phyloP scores from a whole-genome alignment of 2,329 filamentous ascomycete species.

The Fusarium abutilonis region DNA sequence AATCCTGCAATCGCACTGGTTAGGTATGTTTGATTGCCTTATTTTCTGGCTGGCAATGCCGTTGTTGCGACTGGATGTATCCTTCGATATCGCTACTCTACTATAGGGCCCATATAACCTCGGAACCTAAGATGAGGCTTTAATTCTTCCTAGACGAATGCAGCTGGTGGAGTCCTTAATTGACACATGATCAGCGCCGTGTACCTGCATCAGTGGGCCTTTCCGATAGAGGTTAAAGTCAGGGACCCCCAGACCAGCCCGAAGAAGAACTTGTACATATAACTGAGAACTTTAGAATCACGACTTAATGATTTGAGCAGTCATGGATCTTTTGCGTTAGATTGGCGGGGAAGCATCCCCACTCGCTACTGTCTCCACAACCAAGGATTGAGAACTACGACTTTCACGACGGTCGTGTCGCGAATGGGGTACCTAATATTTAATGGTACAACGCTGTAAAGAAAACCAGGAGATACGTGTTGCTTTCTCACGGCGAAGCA shows the following conservation, averaged over 20 bases:
- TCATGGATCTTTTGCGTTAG: conserved; percentile 31
- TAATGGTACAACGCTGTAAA: neutral
- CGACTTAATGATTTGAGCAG: neutral
- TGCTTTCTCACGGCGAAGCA: neutral
- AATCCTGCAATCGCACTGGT: conserved; percentile 27
- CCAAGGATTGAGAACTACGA: neutral
- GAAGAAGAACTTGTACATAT: no score
- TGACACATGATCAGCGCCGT: conserved; percentile 22
- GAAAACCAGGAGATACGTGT: neutral
- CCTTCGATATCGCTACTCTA: conserved; percentile 1
- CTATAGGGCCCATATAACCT: conserved; percentile 1
- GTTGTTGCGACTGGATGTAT: neutral
- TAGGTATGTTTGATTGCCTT: conserved; percentile 1
- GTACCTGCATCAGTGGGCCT: conserved; percentile 40
- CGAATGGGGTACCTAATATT: neutral
- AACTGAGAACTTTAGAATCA: neutral
- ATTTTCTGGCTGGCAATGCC: neutral
- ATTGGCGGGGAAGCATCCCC: conserved; percentile 33
- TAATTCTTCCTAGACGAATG: conserved; percentile 7
- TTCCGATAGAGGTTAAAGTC: conserved; percentile 22
- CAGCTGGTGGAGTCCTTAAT: conserved; percentile 19
- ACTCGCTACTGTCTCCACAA: conserved; percentile 32
- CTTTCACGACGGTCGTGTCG: no score
- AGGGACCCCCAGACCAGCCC: neutral
- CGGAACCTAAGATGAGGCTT: conserved; percentile 5